phyloP scores from a whole-genome alignment of 2,329 filamentous ascomycete species.

The Fusarium sp. region DNA sequence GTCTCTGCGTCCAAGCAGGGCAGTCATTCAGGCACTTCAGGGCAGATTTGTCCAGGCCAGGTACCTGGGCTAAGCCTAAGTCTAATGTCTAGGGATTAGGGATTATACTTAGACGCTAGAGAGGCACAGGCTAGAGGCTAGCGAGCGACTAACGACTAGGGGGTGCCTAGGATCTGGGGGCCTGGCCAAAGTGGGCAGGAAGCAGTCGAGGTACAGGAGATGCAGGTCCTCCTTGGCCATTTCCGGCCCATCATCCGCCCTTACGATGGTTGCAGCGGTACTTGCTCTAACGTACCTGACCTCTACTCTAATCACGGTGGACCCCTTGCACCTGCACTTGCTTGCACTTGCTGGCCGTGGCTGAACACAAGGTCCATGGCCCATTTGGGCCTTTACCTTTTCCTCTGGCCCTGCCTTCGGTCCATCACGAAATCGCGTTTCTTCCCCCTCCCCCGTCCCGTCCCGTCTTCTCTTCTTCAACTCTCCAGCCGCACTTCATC shows the following conservation, averaged over 20 bases:
- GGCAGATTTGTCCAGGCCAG: slow-evolving; percentile 31
- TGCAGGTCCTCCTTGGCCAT: slow-evolving; percentile 41
- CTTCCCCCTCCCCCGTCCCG: slow-evolving; percentile 44
- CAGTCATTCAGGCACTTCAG: slow-evolving; percentile 9
- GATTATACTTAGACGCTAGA: not conserved
- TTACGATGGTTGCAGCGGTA: slow-evolving; percentile 38
- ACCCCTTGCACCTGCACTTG: slow-evolving; percentile 42
- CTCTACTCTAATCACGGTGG: slow-evolving; percentile 30
- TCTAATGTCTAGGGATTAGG: slow-evolving; percentile 22
- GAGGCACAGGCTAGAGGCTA: slow-evolving; percentile 8
- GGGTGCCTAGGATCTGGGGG: slow-evolving; percentile 22
- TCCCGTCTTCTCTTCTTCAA: slow-evolving; percentile 47
- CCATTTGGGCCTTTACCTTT: slow-evolving; percentile 43
- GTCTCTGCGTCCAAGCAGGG: slow-evolving; percentile 7
- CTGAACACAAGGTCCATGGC: slow-evolving; percentile 47
- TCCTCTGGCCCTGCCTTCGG: slow-evolving; percentile 29
- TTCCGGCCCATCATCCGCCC: slow-evolving; percentile 31
- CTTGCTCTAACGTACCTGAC: slow-evolving; percentile 29
- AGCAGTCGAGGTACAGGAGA: slow-evolving; percentile 37
- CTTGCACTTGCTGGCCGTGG: slow-evolving; percentile 38
- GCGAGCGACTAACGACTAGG: slow-evolving; percentile 19
- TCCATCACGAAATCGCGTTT: slow-evolving; percentile 50
- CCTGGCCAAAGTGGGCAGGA: slow-evolving; percentile 36
- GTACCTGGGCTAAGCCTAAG: slow-evolving; percentile 20
- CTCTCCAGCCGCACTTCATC: slow-evolving; percentile 41